Evolutionary conservation across 2,329 filamentous ascomycete genomes (phyloP).

Genomic region (Cytospora piceae): DNA sequence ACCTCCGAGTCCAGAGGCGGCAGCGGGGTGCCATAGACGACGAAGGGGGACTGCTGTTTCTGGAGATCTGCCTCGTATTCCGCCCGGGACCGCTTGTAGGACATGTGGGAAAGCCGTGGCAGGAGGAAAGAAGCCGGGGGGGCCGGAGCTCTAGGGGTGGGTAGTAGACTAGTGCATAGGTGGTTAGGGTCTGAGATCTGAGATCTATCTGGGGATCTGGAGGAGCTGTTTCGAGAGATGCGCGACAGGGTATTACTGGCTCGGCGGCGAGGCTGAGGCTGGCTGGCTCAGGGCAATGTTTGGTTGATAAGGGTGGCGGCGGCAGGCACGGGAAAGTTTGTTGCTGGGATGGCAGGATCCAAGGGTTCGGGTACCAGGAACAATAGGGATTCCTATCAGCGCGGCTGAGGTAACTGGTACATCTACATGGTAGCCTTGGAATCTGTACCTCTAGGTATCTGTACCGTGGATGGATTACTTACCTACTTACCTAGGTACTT

Average conservation of each 20-base stretch:
- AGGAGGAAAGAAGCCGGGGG: constrained; percentile 9
- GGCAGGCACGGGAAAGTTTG: background rate
- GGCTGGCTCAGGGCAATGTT: background rate
- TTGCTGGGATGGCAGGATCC: background rate
- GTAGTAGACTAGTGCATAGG: background rate
- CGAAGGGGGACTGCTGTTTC: constrained; percentile 71
- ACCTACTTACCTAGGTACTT: background rate
- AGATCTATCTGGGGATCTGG: background rate
- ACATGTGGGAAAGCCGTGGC: constrained; percentile 55
- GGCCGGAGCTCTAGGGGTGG: background rate
- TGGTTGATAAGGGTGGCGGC: background rate
- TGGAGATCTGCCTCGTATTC: constrained; percentile 77
- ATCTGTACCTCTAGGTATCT: background rate
- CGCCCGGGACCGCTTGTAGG: constrained; percentile 77
- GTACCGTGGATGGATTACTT: background rate
- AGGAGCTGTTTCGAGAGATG: background rate
- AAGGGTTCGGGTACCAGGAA: background rate
- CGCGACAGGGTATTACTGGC: background rate
- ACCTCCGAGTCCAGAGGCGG: constrained; percentile 75
- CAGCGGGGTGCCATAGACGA: constrained; percentile 81
- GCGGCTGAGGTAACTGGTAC: background rate
- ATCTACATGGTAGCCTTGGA: background rate
- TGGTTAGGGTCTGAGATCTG: background rate
- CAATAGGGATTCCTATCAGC: background rate
- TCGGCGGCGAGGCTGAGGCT: background rate